A percentile compares a stretch with the other conserved stretches of the same genome.
Evolutionary conservation across 169 alveolate species (phyloP).

Genomic region (Pseudocohnilembus persalinus): DNA sequence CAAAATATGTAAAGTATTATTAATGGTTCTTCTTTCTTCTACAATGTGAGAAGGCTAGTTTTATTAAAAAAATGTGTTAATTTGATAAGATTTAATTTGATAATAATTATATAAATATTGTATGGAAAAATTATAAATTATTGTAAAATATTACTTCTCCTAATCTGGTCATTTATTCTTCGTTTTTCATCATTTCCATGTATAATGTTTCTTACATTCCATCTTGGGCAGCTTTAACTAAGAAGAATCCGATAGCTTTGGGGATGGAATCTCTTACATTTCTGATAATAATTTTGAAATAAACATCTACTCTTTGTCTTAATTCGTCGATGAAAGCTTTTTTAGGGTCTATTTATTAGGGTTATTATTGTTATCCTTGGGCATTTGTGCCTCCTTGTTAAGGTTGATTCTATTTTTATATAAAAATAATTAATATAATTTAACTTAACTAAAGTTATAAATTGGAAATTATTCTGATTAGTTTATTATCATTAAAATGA

Average conservation of each 20-base stretch:
- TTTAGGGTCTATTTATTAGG: constrained; percentile 28
- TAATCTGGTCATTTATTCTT: constrained; percentile 40
- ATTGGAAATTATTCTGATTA: too few species aligned
- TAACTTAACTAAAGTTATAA: too few species aligned
- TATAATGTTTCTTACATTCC: constrained; percentile 66
- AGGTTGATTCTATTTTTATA: neutral
- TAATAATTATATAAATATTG: neutral
- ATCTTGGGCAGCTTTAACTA: constrained; percentile 73
- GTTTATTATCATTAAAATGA: too few species aligned
- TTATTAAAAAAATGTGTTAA: neutral
- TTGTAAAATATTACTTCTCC: constrained; percentile 33
- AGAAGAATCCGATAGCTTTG: constrained; percentile 79
- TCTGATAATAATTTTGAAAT: constrained; percentile 94
- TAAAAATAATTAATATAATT: too few species aligned
- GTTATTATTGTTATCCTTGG: constrained; percentile 18
- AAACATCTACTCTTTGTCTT: constrained; percentile 93
- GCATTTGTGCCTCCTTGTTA: neutral
- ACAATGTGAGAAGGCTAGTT: constrained; percentile 61
- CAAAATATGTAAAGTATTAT: constrained; percentile 47
- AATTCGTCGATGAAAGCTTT: constrained; percentile 89
- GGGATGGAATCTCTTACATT: constrained; percentile 94
- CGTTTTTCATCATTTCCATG: constrained; percentile 63
- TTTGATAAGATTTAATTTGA: neutral
- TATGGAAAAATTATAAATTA: neutral
- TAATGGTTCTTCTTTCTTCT: constrained; percentile 63